Evolutionary conservation across 306 rosid species (phyloP).

Genomic region (Sicyos baderoa): DNA sequence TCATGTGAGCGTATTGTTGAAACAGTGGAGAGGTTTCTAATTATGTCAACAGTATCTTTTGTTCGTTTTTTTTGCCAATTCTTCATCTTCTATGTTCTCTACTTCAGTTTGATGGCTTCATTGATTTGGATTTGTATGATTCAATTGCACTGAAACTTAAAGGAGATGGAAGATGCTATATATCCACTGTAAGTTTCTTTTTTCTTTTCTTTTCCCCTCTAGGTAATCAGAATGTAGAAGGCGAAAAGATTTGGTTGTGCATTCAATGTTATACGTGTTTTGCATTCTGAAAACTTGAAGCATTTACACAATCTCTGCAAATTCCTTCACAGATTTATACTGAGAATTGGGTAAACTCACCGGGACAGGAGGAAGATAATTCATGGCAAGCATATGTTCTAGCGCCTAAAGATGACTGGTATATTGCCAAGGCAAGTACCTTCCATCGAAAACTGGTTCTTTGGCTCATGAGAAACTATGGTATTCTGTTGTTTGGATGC

Average conservation of each 20-base stretch:
- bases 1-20: neutral
- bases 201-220: neutral
- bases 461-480: neutral
- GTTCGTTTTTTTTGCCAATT: neutral
- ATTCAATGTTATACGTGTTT: too few species aligned
- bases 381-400: conserved; percentile 76
- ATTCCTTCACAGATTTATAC: conserved; percentile 58
- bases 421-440: conserved; percentile 57
- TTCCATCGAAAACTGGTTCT: conserved; percentile 6
- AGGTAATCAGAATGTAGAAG: neutral
- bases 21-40: neutral
- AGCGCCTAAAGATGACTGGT: conserved; percentile 78
- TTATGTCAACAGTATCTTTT: neutral
- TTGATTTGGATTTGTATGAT: conserved; percentile 81
- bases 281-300: conserved; percentile 9
- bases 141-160: conserved; percentile 70
- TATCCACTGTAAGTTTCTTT: conserved; percentile 66
- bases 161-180: conserved; percentile 89
- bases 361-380: conserved; percentile 77
- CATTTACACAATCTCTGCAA: neutral
- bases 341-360: conserved; percentile 91
- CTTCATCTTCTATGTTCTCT: conserved; percentile 12
- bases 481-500: neutral
- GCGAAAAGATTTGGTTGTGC: neutral
- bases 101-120: conserved; percentile 72